Percentiles rank a stretch among this genome's conserved stretches.
These are phyloP conservation scores for Platanthera zijinensis DNA, from an alignment of 106 monocot genomes.

Conservation along the genomic window DNA sequence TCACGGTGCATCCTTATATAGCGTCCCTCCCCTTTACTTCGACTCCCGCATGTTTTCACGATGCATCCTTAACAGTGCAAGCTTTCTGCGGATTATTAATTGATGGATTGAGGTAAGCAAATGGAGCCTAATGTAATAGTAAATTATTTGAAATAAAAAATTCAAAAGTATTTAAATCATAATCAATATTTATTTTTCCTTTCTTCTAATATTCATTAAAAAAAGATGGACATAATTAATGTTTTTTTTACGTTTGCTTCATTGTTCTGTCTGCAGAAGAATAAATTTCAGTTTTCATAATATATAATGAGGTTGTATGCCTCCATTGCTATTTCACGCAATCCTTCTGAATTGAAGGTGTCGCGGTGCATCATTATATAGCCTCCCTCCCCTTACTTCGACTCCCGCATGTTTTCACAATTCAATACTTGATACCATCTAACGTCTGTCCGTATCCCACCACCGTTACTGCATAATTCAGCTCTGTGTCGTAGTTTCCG, in stretches of 20 bases:
- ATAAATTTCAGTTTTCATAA: neutral
- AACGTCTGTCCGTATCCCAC: conserved; percentile 32
- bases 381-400: conserved; percentile 47
- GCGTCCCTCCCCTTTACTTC: conserved; percentile 52
- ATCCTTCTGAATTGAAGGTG: conserved; percentile 3
- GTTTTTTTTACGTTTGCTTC: too few relatives aligned
- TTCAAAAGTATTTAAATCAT: too few relatives aligned
- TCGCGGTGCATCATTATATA: conserved; percentile 38
- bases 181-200: too few relatives aligned
- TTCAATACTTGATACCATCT: conserved; percentile 52
- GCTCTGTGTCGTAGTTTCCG: conserved; percentile 24
- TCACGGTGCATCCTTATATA: conserved; percentile 39
- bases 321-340: conserved; percentile 39
- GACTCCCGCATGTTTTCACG: conserved; percentile 54
- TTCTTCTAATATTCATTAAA: too few relatives aligned
- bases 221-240: too few relatives aligned
- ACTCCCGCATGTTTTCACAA: conserved; percentile 56
- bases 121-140: too few relatives aligned
- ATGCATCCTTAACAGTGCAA: neutral
- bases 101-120: too few relatives aligned
- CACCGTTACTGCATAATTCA: conserved; percentile 38
- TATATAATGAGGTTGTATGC: conserved; percentile 38
- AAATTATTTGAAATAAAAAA: too few relatives aligned
- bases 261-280: too few relatives aligned
- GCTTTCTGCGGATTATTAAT: too few relatives aligned